Base-by-base conservation (phyloP, 148 eudicot genomes). In the Spergularia bocconei region DNA sequence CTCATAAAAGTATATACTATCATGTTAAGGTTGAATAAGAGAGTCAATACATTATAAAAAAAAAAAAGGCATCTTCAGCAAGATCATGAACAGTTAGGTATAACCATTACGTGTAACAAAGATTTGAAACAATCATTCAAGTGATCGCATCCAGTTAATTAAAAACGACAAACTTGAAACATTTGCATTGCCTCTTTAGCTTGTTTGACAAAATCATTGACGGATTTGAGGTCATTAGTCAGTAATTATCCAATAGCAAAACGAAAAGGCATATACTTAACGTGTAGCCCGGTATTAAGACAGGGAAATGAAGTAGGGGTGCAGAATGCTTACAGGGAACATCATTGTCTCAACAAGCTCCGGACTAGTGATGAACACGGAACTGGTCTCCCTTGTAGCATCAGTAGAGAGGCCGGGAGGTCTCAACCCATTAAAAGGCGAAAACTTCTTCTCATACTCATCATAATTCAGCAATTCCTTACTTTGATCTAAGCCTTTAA, bases 371-470 rank as follows among this genome's bases (percentile, higher is more conserved):
- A 80, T 82, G 55, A 79, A 74, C 47, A 87, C 84, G 12, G 73
- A 75, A 14, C 86, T 84, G 25, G 79, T 80, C 73, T 88, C 97
- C 76, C 87, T 88, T 50, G 97, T 87, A 58, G 93, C 98, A 77
- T 90, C 90, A 5, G 89, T 73, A 29, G 79, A 62, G 60, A 88
- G 85, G 67, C 86, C 88, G 66, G 54, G 53, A 4, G 85, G 86
- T 72, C 75, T 84, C 64, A 65, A 14, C 20, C 88, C 87, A 72
- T 66, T 57, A 56, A 83, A 87, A 80, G 88, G 85, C 25, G 88
- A 79, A 73, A 89, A 84, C 20, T 72, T 70, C 73, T 82, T 84
- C 36, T 39, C 48, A 78, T 91, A 93, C 77, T 87, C 97, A 5
- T 91, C 91, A 47, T 78, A 56, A 63, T 91, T 88, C 39, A 94